Conservation (phyloP, 164 flowering plant species). For the Annona cherimola region DNA sequence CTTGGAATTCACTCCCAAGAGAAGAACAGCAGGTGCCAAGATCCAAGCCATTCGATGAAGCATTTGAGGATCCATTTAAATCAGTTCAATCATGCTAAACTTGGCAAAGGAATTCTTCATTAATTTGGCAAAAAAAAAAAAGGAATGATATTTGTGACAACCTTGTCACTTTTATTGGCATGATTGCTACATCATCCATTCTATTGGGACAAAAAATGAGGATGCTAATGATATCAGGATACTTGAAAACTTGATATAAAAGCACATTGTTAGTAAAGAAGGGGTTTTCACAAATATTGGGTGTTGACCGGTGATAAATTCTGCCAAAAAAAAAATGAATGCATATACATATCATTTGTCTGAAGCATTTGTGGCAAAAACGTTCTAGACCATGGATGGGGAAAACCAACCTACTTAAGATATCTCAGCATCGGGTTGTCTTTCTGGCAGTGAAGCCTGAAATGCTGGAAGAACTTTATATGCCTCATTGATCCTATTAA, state of each 20-base stretch:
- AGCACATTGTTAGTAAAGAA: too few relatives aligned
- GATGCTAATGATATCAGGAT: too few relatives aligned
- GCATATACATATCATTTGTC: not conserved
- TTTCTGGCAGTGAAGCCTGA: constrained; percentile 47
- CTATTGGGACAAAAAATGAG: too few relatives aligned
- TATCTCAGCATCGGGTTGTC: constrained; percentile 54
- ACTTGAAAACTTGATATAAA: too few relatives aligned
- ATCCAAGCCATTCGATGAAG: not conserved
- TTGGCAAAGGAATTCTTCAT: not conserved
- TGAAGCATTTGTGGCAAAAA: not conserved
- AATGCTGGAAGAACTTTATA: constrained; percentile 44
- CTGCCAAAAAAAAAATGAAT: too few relatives aligned
- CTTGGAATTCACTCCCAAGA: not conserved
- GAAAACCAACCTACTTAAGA: constrained; percentile 8
- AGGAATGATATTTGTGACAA: not conserved
- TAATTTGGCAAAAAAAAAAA: not conserved
- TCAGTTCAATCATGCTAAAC: not conserved
- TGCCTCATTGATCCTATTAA: constrained; percentile 41
- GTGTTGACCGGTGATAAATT: too few relatives aligned
- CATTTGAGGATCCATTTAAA: not conserved
- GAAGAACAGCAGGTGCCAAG: not conserved
- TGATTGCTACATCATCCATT: too few relatives aligned
- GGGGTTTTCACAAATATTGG: too few relatives aligned
- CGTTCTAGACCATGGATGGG: not conserved
- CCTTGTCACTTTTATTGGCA: not conserved